These are phyloP conservation scores for Rhodotorula babjevae DNA, from an alignment of 768 basidiomycete species.

Conservation along the genomic window DNA sequence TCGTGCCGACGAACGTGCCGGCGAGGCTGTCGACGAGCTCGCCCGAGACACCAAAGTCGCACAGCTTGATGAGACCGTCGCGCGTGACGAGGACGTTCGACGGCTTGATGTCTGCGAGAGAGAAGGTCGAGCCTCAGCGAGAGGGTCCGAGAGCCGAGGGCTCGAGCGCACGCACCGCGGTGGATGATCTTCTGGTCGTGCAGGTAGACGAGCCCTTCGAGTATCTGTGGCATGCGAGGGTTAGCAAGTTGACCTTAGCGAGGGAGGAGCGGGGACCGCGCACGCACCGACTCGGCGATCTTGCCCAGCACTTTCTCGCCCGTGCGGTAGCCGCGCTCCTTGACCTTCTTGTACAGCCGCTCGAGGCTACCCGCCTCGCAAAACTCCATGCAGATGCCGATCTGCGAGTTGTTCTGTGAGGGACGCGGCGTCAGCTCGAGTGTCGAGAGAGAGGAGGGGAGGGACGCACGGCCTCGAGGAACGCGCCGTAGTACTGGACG, in stretches of 20 bases:
- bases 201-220: constrained; percentile 89
- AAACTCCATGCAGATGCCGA: constrained; percentile 91
- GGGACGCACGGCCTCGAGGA: constrained; percentile 45
- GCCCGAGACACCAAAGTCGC: constrained; percentile 53
- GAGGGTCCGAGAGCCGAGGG: neutral
- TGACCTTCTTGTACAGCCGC: constrained; percentile 76
- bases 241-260: neutral
- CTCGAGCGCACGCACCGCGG: constrained; percentile 51
- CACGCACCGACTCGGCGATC: constrained; percentile 83
- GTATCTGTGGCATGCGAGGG: constrained; percentile 55
- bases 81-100: constrained; percentile 53
- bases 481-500: constrained; percentile 85
- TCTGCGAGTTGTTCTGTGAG: constrained; percentile 60
- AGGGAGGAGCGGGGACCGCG: constrained; percentile 1
- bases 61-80: constrained; percentile 52
- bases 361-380: constrained; percentile 86
- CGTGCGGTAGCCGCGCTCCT: constrained; percentile 68
- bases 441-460: neutral
- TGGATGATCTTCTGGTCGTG: constrained; percentile 90
- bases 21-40: constrained; percentile 53
- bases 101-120: constrained; percentile 51
- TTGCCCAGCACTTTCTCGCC: constrained; percentile 85
- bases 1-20: constrained; percentile 52
- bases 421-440: too few species aligned
- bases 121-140: too few species aligned